Conservation (phyloP, 352 stramenopile species). For the Phytophthora tubulina region DNA sequence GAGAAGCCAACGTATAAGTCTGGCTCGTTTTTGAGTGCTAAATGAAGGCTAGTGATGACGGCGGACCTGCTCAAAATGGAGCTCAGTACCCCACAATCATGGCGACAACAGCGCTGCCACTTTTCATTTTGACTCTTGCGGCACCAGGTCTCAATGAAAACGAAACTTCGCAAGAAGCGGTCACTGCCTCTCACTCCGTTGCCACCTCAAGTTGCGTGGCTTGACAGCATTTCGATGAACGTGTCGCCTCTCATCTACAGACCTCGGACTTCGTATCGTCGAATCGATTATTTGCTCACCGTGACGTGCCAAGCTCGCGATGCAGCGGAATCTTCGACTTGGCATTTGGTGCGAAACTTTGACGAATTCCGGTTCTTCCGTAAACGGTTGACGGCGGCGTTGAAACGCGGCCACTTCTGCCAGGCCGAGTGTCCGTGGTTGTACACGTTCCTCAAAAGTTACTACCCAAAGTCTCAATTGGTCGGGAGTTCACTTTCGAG, state of each 20-base stretch:
- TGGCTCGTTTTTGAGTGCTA: constrained; percentile 5
- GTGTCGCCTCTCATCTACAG: constrained; percentile 31
- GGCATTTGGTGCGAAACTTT: constrained; percentile 51
- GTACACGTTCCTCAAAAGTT: constrained; percentile 59
- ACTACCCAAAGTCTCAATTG: constrained; percentile 55
- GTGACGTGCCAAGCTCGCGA: constrained; percentile 29
- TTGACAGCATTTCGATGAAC: constrained; percentile 40
- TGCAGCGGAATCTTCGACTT: constrained; percentile 29
- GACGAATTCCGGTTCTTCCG: constrained; percentile 59
- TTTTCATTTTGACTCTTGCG: constrained; percentile 32
- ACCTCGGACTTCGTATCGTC: constrained; percentile 24
- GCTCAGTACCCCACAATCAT: constrained; percentile 10
- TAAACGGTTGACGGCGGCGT: constrained; percentile 38
- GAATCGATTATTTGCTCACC: constrained; percentile 44
- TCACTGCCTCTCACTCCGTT: constrained; percentile 23
- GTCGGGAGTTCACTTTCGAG: constrained; percentile 39
- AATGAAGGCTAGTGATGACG: constrained; percentile 31
- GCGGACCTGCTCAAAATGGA: constrained; percentile 15
- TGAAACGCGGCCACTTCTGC: constrained; percentile 58
- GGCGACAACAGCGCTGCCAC: background rate
- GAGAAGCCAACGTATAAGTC: constrained; percentile 29
- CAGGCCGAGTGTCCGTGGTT: constrained; percentile 61
- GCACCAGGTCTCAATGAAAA: constrained; percentile 7
- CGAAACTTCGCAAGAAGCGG: constrained; percentile 38
- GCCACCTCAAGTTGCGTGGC: constrained; percentile 41